Percentiles rank a stretch among this genome's conserved stretches.
These are phyloP conservation scores for Eucalyptus fibrosa DNA, from an alignment of 345 rosid species.

Conservation along the genomic window DNA sequence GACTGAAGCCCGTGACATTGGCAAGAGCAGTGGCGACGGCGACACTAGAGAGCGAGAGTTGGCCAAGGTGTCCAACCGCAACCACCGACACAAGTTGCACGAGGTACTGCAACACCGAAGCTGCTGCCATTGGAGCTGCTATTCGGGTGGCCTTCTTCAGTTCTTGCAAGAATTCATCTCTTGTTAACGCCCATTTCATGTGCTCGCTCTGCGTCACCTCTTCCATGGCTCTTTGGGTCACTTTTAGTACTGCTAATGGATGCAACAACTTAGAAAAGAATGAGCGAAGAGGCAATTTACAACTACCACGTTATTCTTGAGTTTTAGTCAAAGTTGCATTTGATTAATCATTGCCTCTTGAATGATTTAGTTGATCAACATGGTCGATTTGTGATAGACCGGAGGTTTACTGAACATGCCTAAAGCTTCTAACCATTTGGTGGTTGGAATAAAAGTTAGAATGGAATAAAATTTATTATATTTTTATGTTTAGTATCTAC, in stretches of 20 bases:
- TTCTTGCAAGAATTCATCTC: not conserved
- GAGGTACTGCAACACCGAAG: slow-evolving; percentile 9
- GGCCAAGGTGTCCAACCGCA: slow-evolving; percentile 8
- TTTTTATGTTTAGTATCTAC: not conserved
- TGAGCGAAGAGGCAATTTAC: not conserved
- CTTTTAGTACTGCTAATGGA: not conserved
- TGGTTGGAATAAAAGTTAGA: not conserved
- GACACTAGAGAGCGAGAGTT: slow-evolving; percentile 8
- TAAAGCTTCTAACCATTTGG: not conserved
- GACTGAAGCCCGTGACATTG: slow-evolving; percentile 11
- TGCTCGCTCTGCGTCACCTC: not conserved
- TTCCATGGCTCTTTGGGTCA: not conserved
- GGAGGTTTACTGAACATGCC: not conserved
- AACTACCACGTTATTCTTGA: not conserved
- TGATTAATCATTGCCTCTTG: not conserved
- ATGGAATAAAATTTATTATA: no score
- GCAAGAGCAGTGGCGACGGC: slow-evolving; percentile 13
- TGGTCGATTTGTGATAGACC: not conserved
- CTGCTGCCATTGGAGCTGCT: slow-evolving; percentile 12
- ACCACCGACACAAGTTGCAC: slow-evolving; percentile 8
- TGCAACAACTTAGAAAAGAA: not conserved
- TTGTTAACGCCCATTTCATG: not conserved
- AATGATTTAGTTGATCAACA: not conserved
- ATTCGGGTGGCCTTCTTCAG: slow-evolving; percentile 1
- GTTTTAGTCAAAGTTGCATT: not conserved